These are phyloP conservation scores for Carex myosuroides DNA, from an alignment of 176 grass and related monocot genomes.

Conservation along the genomic window DNA sequence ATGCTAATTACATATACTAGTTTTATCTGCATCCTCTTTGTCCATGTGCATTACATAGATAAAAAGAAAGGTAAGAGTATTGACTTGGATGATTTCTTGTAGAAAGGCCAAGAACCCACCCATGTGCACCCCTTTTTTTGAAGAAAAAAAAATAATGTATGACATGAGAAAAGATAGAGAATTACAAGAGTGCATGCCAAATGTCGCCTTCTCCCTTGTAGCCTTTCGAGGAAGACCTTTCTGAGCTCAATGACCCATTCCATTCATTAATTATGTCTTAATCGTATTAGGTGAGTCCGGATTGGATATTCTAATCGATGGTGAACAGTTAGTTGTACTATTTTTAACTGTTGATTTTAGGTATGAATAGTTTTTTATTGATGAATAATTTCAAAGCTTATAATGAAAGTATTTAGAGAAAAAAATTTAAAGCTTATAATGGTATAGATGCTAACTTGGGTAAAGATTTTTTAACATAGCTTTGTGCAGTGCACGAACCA, in stretches of 20 bases:
- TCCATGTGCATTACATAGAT: slow-evolving; percentile 11
- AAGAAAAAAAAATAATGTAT: background rate
- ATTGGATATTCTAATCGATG: background rate
- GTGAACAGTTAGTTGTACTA: background rate
- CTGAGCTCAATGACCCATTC: background rate
- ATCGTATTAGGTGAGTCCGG: background rate
- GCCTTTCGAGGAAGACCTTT: slow-evolving; percentile 8
- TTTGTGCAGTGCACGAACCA: too few relatives aligned
- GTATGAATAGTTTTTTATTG: background rate
- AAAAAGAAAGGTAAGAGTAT: background rate
- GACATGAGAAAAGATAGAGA: background rate
- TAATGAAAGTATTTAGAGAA: too few relatives aligned
- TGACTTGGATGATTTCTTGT: slow-evolving; percentile 13
- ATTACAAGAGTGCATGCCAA: background rate
- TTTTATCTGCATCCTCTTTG: background rate
- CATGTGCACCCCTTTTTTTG: background rate
- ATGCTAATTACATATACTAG: background rate
- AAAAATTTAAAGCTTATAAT: too few relatives aligned
- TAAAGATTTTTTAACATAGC: too few relatives aligned
- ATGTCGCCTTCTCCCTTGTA: background rate
- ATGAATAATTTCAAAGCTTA: background rate
- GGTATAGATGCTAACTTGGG: too few relatives aligned
- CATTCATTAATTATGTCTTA: background rate
- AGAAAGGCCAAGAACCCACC: background rate
- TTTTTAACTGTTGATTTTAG: background rate